phyloP scores from a whole-genome alignment of 228 moss, liverwort and hornwort genomes.

The Sphagnum magellanicum region DNA sequence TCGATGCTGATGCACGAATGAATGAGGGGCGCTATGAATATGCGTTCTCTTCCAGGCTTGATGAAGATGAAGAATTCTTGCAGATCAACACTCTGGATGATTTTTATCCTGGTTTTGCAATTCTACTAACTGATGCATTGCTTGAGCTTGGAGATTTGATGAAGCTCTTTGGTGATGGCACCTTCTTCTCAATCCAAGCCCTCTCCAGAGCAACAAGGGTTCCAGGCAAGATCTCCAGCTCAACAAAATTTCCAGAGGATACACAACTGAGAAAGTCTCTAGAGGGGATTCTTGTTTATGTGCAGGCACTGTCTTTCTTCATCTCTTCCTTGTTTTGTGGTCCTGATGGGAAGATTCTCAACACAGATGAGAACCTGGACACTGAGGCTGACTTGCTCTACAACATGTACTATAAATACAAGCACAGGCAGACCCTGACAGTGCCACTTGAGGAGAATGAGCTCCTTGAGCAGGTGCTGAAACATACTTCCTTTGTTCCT shows the following conservation, averaged over 20 bases:
- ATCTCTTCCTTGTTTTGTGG: constrained; percentile 42
- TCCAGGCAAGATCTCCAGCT: constrained; percentile 9
- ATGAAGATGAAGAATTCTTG: constrained; percentile 28
- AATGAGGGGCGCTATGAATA: constrained; percentile 40
- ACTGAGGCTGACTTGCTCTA: constrained; percentile 41
- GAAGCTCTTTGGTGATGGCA: constrained; percentile 50
- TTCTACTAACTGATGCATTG: constrained; percentile 38
- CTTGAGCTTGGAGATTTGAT: constrained; percentile 50
- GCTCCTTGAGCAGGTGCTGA: constrained; percentile 33
- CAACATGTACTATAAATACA: constrained; percentile 55
- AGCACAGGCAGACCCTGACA: constrained; percentile 42
- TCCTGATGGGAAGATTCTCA: constrained; percentile 30
- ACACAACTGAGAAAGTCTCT: constrained; percentile 38
- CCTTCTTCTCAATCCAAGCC: constrained; percentile 50
- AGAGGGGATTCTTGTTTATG: constrained; percentile 36
- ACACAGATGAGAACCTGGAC: constrained; percentile 22
- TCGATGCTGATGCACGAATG: constrained; percentile 39
- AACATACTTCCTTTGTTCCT: constrained; percentile 13
- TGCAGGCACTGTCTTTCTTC: constrained; percentile 34
- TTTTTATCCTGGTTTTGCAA: constrained; percentile 45
- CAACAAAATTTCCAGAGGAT: constrained; percentile 42
- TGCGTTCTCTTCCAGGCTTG: constrained; percentile 36
- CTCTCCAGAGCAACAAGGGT: constrained; percentile 37
- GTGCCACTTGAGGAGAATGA: constrained; percentile 33
- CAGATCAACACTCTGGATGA: constrained; percentile 48